Conservation (phyloP, 2,329 filamentous ascomycete genomes). For the Geosmithia putterillii region DNA sequence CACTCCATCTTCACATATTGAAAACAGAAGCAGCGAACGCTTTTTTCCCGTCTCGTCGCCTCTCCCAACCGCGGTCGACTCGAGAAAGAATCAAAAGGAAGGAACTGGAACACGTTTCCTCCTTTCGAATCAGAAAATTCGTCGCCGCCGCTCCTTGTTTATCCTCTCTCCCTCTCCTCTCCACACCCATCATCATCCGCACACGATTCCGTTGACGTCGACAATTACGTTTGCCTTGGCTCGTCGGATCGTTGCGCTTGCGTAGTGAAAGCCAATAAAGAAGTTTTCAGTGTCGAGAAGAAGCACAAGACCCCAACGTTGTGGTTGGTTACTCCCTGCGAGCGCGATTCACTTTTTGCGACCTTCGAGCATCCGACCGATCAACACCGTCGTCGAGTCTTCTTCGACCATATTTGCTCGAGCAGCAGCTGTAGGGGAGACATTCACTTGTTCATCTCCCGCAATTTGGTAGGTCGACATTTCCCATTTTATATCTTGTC, state of each 20-base stretch:
- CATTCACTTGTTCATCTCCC: constrained; percentile 98
- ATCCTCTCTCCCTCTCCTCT: background rate
- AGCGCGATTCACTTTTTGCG: constrained; percentile 3
- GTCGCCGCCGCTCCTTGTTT: constrained; percentile 10
- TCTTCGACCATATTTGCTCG: constrained; percentile 6
- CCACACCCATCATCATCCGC: constrained; percentile 9
- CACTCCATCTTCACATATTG: background rate
- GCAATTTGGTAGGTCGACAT: constrained; percentile 44
- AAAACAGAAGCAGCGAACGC: constrained; percentile 11
- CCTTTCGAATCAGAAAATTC: too few species aligned
- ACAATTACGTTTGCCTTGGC: constrained; percentile 18
- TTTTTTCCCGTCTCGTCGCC: too few species aligned
- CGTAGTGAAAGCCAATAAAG: constrained; percentile 17
- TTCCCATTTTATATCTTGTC: constrained; percentile 18
- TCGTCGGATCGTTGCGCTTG: constrained; percentile 19
- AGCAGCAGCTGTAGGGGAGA: constrained; percentile 59
- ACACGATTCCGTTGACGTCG: constrained; percentile 19
- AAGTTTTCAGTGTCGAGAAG: constrained; percentile 17
- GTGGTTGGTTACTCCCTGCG: constrained; percentile 6
- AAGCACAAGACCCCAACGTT: constrained; percentile 4
- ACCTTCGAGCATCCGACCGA: constrained; percentile 4
- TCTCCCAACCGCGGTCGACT: constrained; percentile 12
- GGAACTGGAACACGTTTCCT: constrained; percentile 31
- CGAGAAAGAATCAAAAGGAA: constrained; percentile 6
- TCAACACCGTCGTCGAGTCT: constrained; percentile 1